A percentile compares a stretch with the other conserved stretches of the same genome.
Evolutionary conservation across 176 grass and related monocot genomes (phyloP).

Genomic region (Bromus sterilis): DNA sequence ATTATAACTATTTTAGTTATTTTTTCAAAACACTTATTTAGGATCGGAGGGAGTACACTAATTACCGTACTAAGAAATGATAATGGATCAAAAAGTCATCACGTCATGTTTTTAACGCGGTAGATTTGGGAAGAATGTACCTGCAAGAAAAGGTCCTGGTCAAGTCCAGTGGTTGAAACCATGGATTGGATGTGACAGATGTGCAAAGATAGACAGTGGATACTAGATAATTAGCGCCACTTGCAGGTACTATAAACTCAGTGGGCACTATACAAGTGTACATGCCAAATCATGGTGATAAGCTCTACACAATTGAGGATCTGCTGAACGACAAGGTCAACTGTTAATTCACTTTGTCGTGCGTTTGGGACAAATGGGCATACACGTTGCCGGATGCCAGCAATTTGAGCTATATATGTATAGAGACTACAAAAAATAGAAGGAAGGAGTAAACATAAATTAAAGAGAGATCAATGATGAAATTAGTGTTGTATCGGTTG

Average conservation of each 20-base stretch:
- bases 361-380: not conserved
- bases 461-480: not conserved
- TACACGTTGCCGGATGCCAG: not conserved
- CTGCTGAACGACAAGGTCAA: constrained; percentile 1
- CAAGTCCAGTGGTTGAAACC: not conserved
- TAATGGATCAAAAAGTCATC: no score
- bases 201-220: not conserved
- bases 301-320: not conserved
- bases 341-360: not conserved
- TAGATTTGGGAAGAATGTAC: not conserved
- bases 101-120: not conserved
- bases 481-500: not conserved
- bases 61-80: no score
- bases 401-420: not conserved
- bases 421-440: not conserved
- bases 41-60: no score
- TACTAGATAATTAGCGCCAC: not conserved
- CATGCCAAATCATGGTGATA: not conserved
- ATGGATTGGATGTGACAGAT: not conserved
- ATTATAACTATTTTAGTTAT: no score
- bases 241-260: not conserved
- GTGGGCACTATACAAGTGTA: not conserved
- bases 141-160: not conserved
- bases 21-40: no score
- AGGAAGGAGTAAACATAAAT: not conserved